Evolutionary conservation across 2,329 filamentous ascomycete genomes (phyloP).

Genomic region (Pseudopyricularia javanii): DNA sequence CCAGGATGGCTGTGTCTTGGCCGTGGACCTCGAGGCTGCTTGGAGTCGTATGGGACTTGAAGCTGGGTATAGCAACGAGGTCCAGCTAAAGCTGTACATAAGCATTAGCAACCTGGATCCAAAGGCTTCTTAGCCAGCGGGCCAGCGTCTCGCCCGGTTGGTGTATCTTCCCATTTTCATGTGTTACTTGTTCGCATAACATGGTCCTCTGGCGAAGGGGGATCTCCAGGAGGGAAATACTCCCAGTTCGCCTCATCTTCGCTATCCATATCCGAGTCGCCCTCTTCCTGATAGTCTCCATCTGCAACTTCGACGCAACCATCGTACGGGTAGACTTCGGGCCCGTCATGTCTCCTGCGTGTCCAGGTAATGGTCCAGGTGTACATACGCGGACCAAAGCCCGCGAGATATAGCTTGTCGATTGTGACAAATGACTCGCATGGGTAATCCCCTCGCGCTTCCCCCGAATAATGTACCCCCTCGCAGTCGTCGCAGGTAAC

Average conservation of each 20-base stretch:
- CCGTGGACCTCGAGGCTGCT: conserved; percentile 64
- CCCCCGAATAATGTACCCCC: no score
- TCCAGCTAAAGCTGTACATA: conserved; percentile 53
- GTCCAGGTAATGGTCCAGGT: neutral
- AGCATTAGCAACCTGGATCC: conserved; percentile 3
- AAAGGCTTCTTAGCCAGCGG: neutral
- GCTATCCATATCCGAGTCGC: no score
- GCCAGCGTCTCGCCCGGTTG: neutral
- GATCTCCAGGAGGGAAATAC: neutral
- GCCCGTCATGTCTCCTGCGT: neutral
- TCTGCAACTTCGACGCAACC: neutral
- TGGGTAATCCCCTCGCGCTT: no score
- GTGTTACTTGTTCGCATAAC: neutral
- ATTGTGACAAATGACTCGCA: no score
- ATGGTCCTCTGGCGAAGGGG: no score
- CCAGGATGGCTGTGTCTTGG: conserved; percentile 47
- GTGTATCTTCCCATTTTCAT: neutral
- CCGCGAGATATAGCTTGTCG: no score
- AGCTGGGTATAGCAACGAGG: conserved; percentile 70
- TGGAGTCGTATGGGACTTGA: conserved; percentile 64
- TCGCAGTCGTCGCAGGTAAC: neutral
- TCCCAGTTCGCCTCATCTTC: neutral
- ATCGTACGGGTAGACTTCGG: neutral
- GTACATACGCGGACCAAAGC: neutral
- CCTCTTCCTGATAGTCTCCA: neutral